Percentiles rank a stretch among this genome's conserved stretches.
phyloP scores from a whole-genome alignment of 768 basidiomycete genomes.

The Suillus bovinus region DNA sequence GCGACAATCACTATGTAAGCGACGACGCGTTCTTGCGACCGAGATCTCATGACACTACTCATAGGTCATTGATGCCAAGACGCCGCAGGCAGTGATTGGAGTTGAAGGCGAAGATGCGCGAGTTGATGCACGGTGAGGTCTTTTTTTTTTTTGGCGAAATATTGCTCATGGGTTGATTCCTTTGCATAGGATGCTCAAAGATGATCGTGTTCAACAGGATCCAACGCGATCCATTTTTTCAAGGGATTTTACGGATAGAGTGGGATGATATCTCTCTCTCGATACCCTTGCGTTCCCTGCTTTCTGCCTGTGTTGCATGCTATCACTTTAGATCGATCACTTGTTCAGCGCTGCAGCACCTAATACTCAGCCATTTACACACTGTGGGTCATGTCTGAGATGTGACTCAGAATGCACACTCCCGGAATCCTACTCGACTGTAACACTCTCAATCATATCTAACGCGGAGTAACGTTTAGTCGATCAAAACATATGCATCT shows the following conservation, averaged over 20 bases:
- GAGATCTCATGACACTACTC: neutral
- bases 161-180: neutral
- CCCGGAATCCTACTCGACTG: neutral
- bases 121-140: slow-evolving; percentile 76
- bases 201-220: slow-evolving; percentile 69
- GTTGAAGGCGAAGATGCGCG: slow-evolving; percentile 93
- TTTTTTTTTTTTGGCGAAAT: neutral
- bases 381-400: neutral
- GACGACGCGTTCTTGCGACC: neutral
- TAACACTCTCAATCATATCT: neutral
- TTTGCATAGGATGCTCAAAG: slow-evolving; percentile 76
- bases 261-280: slow-evolving; percentile 29
- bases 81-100: slow-evolving; percentile 78
- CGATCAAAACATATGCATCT: neutral
- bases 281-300: neutral
- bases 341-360: neutral
- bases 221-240: slow-evolving; percentile 50
- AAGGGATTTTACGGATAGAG: slow-evolving; percentile 46
- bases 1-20: slow-evolving; percentile 96
- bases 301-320: neutral
- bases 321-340: neutral
- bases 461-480: neutral
- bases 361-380: neutral
- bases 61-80: slow-evolving; percentile 92
- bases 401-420: neutral